These are phyloP conservation scores for Clarireedia homoeocarpa DNA, from an alignment of 2,329 filamentous ascomycete species.

Conservation along the genomic window DNA sequence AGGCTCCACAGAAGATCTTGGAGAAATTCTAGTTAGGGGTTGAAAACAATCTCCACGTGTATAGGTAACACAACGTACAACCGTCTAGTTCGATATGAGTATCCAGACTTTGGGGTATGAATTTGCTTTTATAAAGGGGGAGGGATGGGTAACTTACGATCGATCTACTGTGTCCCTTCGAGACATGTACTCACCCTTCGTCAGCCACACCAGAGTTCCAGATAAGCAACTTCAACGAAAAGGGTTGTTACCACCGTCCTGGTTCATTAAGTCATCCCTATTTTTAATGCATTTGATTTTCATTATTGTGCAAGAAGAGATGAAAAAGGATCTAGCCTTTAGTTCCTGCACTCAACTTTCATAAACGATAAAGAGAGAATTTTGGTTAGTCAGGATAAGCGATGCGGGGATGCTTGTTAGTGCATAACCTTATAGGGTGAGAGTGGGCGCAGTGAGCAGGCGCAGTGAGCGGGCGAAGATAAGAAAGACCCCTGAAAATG, in stretches of 20 bases:
- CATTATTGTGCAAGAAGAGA: too few species aligned
- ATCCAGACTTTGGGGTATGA: neutral
- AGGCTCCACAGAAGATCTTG: neutral
- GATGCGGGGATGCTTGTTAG: slow-evolving; percentile 2
- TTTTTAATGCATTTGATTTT: neutral
- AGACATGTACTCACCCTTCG: neutral
- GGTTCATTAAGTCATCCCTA: neutral
- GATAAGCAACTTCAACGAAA: neutral
- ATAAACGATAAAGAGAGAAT: neutral
- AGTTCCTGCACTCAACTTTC: too few species aligned
- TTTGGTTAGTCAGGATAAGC: slow-evolving; percentile 4
- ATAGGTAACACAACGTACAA: neutral
- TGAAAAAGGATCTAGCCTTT: too few species aligned
- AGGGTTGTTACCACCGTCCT: neutral
- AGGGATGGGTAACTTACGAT: neutral
- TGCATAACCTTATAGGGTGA: neutral
- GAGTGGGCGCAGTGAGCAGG: too few species aligned
- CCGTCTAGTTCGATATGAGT: neutral
- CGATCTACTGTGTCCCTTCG: neutral
- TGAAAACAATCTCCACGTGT: too few species aligned
- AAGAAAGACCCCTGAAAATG: neutral
- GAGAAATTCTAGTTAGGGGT: too few species aligned
- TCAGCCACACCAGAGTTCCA: neutral
- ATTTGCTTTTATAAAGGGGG: slow-evolving; percentile 1
- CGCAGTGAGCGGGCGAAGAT: neutral